Base-by-base conservation (phyloP, 2,329 filamentous ascomycete species). In the Colletotrichum sp. region DNA sequence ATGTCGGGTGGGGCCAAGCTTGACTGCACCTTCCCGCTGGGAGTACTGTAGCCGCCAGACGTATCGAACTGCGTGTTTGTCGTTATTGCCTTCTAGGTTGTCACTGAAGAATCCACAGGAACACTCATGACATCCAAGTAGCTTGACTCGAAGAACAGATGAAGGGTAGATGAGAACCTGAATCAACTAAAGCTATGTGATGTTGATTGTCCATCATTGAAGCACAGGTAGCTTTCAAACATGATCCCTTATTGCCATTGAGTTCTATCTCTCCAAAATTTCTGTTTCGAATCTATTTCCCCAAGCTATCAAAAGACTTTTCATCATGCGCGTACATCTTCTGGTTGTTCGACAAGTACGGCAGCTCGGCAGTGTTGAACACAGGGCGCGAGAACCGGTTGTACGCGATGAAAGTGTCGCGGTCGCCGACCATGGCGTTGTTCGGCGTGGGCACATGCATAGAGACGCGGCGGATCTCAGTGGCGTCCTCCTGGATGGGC, bases 361-460 rank as follows among this genome's bases (percentile, higher is more conserved):
- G 59, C 30, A 62, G 30, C 28, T 36, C 59, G 2, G 59, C 59
- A 0, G 59, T 24, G 30, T 62, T 62, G 59, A 36, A 62, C 3
- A 62, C 30, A 0, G 86, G 86, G 12, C 86, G 81, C 18, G 84
- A 88, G 82, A 89, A 89, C 44, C 88, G 85, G 78, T 89, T 89
- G 79, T 87, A 88, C 2, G 86, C 86, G 32, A 88, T 84, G 64
- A 89, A 88, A 1, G 81, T 84, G 3, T 85, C 79, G 8, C 73
- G 72, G 67, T 87, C 85, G 24, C 78, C 80, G 10, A 83, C 81
- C 1, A 85, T 80, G 21, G 87, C 88, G 72, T 88, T 87, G 15
- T 81, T 79, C 0, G 87, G 86, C 7, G 84, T 80, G 2, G 84
- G 82, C 7, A 82, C 82, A 57, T 81, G 81, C 9, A 84, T 81